Base-by-base conservation (phyloP, 2,329 filamentous ascomycete species). In the Nemania serpens region DNA sequence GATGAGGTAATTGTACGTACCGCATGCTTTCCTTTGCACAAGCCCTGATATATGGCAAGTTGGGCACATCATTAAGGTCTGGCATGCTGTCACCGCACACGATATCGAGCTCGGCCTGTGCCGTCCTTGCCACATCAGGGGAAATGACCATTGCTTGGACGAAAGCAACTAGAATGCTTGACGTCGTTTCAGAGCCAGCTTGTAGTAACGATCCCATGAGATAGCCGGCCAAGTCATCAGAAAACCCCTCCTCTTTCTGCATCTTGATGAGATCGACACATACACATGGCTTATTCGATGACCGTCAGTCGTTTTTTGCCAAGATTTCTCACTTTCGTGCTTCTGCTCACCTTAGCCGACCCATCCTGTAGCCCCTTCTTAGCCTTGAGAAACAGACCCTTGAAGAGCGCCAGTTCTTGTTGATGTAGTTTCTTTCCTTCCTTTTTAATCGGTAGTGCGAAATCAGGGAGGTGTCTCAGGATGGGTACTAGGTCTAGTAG, bases 11-110 rank as follows among this genome's bases (percentile, higher is more conserved):
- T n/a, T n/a, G n/a, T n/a, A n/a, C n/a, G n/a, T n/a, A n/a, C n/a
- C n/a, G n/a, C n/a, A n/a, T n/a, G n/a, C n/a, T n/a, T n/a, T 84
- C 81, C 50, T 82, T 82, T 1, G 13, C 34, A 15, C 47, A 50
- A 13, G n/a, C 29, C 2, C 34, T 2, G 22, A 50, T 50, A 18
- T 50, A 50, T 2, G 47, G 47, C 5, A 50, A 10, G 13, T 39
- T 3, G 3, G 29, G 46, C 5, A 18, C n/a, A 15, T 50, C 47
- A 7, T 36, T 7, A 2, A 50, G 15, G 15, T 20, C 34, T 2
- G 47, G 47, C 4, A 50, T 12, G 2, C 34, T n/a, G 12, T 20
- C 47, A 15, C 47, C 47, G 17, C 29, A 50, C 1, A 29, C 43
- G 4, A 17, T 3, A n/a, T 45, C 42, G 4, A 47, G 22, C 50